Percentiles rank a stretch among this genome's conserved stretches.
These are phyloP conservation scores for Liquidambar formosana DNA, from an alignment of 164 flowering plant genomes.

Conservation along the genomic window DNA sequence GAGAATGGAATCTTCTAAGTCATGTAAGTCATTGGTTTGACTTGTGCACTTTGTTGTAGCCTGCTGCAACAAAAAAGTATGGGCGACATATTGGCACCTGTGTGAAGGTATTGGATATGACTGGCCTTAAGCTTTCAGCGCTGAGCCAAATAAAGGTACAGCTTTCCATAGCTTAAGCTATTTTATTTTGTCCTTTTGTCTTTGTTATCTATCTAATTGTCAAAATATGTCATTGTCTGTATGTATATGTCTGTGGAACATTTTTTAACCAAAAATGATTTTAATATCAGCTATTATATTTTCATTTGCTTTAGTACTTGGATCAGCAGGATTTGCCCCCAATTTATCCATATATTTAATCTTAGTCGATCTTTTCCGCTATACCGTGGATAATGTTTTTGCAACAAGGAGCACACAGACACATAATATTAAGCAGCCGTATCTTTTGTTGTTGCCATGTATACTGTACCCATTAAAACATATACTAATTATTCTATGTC, in stretches of 20 bases:
- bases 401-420: not conserved
- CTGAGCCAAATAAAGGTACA: conserved; percentile 83
- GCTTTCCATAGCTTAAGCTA: too few relatives aligned
- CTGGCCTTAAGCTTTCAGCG: conserved; percentile 89
- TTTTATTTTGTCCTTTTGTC: too few relatives aligned
- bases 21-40: conserved; percentile 1
- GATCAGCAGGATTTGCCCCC: too few relatives aligned
- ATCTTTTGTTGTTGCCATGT: too few relatives aligned
- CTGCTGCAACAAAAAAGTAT: conserved; percentile 63
- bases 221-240: not conserved
- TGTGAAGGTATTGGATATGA: conserved; percentile 92
- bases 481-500: too few relatives aligned
- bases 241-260: not conserved
- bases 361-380: too few relatives aligned
- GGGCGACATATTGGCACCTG: conserved; percentile 77
- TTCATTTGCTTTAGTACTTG: too few relatives aligned
- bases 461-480: too few relatives aligned
- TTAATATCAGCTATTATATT: too few relatives aligned
- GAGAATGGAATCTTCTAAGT: not conserved
- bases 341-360: too few relatives aligned
- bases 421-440: too few relatives aligned
- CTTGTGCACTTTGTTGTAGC: conserved; percentile 44
- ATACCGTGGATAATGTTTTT: not conserved
- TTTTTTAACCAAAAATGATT: too few relatives aligned
- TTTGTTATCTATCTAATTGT: not conserved